phyloP scores from a whole-genome alignment of 2,329 filamentous ascomycete genomes.

The Ophiostoma sp. region DNA sequence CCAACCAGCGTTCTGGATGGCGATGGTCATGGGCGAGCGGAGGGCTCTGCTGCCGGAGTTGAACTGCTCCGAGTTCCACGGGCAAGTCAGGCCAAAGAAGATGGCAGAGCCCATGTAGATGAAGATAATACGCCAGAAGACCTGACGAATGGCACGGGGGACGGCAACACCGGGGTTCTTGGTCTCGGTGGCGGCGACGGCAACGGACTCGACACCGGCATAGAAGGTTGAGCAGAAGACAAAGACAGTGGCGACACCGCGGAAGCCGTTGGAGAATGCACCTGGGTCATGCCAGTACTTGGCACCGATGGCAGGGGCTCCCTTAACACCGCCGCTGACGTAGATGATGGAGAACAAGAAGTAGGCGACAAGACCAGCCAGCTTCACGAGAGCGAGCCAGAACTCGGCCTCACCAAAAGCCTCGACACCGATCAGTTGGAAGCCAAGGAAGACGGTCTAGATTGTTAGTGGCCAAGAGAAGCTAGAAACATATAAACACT shows the following conservation, averaged over 20 bases:
- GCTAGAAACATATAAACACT: neutral
- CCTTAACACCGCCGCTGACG: conserved; percentile 59
- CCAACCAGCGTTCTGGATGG: conserved; percentile 69
- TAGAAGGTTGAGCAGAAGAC: conserved; percentile 67
- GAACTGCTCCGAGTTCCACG: conserved; percentile 59
- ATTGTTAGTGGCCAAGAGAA: neutral
- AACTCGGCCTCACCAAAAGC: conserved; percentile 76
- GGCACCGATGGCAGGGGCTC: conserved; percentile 59
- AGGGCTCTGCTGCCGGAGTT: conserved; percentile 58
- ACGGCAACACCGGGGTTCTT: conserved; percentile 53
- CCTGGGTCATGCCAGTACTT: conserved; percentile 67
- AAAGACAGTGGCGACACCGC: conserved; percentile 59
- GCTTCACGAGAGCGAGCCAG: conserved; percentile 69
- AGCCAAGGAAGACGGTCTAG: conserved; percentile 53
- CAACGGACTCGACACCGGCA: conserved; percentile 59
- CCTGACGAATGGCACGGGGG: conserved; percentile 54
- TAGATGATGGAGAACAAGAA: conserved; percentile 71
- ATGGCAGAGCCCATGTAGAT: conserved; percentile 65
- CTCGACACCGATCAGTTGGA: conserved; percentile 67
- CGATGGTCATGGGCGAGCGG: conserved; percentile 67
- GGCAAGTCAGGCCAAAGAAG: conserved; percentile 70
- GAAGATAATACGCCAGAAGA: conserved; percentile 57
- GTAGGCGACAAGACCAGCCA: conserved; percentile 63
- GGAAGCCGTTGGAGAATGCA: conserved; percentile 63
- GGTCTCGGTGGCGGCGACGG: conserved; percentile 58